Conservation (phyloP, 345 rosid species). For the Eucalyptus regnans region DNA sequence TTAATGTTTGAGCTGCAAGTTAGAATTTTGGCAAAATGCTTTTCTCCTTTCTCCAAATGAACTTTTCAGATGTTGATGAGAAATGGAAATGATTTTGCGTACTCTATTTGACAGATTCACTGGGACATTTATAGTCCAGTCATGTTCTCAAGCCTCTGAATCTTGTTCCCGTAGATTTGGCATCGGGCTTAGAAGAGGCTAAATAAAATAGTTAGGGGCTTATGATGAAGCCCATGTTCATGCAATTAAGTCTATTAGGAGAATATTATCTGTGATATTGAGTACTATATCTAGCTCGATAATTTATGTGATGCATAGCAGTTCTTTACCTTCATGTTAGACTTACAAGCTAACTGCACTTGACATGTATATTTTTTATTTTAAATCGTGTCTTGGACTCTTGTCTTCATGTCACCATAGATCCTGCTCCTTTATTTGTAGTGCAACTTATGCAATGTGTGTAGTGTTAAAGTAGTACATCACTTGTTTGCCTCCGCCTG, state of each 20-base stretch:
- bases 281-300: background rate
- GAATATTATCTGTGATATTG: background rate
- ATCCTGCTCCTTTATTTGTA: background rate
- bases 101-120: background rate
- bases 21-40: background rate
- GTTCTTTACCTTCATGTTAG: background rate
- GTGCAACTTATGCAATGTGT: background rate
- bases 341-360: background rate
- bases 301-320: background rate
- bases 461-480: background rate
- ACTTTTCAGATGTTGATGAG: background rate
- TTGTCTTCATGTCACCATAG: background rate
- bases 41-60: background rate
- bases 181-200: background rate
- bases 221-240: background rate
- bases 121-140: background rate
- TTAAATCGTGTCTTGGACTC: background rate
- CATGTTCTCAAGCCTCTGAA: background rate
- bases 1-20: background rate
- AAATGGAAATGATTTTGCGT: background rate
- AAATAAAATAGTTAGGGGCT: background rate
- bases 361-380: background rate
- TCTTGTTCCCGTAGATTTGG: background rate
- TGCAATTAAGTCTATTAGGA: background rate
- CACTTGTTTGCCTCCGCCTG: background rate